phyloP scores from a whole-genome alignment of 2,329 filamentous ascomycete genomes.

The Lecanicillium sp. region DNA sequence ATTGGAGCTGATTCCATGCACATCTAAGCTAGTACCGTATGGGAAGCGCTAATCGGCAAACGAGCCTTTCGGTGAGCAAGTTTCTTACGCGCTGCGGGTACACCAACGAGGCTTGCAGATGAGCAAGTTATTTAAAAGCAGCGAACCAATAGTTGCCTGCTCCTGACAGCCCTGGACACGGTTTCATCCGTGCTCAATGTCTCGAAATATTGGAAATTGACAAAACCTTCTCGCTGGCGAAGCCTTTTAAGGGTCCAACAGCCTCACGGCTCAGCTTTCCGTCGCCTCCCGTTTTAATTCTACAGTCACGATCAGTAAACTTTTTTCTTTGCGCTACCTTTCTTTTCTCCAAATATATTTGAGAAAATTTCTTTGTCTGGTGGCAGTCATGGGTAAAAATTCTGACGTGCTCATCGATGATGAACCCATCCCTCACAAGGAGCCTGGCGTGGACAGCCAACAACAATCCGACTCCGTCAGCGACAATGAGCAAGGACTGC shows the following conservation, averaged over 20 bases:
- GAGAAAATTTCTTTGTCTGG: no score
- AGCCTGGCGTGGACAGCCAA: background rate
- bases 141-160: background rate
- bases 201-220: no score
- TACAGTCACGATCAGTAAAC: no score
- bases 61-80: slow-evolving; percentile 9
- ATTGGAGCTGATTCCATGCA: no score
- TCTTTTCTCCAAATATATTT: no score
- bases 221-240: no score
- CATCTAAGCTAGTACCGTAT: background rate
- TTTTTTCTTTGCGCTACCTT: no score
- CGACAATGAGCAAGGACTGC: background rate
- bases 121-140: background rate
- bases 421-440: background rate
- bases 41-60: background rate
- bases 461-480: background rate
- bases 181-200: no score
- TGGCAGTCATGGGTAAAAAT: no score
- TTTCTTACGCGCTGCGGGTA: slow-evolving; percentile 1
- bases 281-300: no score
- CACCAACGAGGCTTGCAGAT: background rate
- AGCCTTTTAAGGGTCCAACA: no score
- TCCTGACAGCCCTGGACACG: background rate
- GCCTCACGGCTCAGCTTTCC: no score
- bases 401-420: background rate